A percentile compares a stretch with the other conserved stretches of the same genome.
phyloP scores from a whole-genome alignment of 176 grass and related monocot genomes.

The Triticum monococcum region DNA sequence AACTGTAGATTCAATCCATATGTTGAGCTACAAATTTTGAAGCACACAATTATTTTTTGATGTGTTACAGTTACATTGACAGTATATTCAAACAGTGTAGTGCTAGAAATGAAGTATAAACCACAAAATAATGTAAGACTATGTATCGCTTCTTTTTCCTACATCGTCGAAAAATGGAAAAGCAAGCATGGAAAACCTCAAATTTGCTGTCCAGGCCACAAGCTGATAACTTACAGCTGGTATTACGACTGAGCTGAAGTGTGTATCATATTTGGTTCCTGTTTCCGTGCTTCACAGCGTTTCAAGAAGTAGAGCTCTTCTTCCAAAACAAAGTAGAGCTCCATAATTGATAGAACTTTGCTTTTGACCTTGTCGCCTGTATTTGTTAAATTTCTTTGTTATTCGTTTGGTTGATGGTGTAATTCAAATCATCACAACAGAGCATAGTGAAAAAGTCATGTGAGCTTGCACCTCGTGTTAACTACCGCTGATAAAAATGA shows the following conservation, averaged over 20 bases:
- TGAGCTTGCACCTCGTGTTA: not conserved
- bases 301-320: not conserved
- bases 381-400: not conserved
- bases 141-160: not conserved
- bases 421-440: not conserved
- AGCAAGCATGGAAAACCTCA: not conserved
- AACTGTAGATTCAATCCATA: not conserved
- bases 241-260: not conserved
- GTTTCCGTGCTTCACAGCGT: not conserved
- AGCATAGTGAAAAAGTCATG: not conserved
- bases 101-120: not conserved
- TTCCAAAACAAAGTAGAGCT: not conserved
- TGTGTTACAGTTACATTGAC: not conserved
- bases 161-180: not conserved
- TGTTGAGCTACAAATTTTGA: not conserved
- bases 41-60: not conserved
- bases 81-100: not conserved
- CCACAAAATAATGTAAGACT: not conserved
- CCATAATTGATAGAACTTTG: not conserved
- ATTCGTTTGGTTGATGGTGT: not conserved
- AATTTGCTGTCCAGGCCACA: not conserved
- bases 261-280: not conserved
- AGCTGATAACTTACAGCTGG: not conserved
- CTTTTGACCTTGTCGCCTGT: not conserved
- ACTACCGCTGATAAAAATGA: too few relatives aligned